Conservation (phyloP, 2,329 filamentous ascomycete genomes). For the Lasiodiplodia citricola region DNA sequence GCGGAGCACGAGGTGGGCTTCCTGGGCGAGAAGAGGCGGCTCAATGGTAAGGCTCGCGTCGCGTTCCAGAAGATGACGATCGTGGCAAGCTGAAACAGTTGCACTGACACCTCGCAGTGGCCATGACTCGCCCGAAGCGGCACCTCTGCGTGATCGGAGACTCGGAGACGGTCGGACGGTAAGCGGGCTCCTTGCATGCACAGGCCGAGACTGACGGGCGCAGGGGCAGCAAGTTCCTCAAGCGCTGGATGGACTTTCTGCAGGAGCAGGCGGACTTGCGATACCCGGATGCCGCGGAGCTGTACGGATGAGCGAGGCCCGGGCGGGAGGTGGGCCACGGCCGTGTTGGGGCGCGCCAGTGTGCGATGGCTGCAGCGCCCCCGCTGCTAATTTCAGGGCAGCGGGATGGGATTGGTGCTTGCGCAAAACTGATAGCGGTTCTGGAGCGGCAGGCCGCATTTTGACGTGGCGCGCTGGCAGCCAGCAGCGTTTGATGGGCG, state of each 20-base stretch:
- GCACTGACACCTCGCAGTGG: constrained; percentile 63
- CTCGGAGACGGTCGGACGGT: constrained; percentile 89
- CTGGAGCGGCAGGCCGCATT: constrained; percentile 18
- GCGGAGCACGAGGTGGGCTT: constrained; percentile 87
- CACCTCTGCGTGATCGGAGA: constrained; percentile 92
- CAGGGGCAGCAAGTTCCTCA: constrained; percentile 85
- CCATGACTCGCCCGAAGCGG: constrained; percentile 93
- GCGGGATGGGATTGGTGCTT: constrained; percentile 8
- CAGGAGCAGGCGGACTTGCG: constrained; percentile 89
- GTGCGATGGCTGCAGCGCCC: constrained; percentile 15
- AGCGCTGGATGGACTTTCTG: constrained; percentile 87
- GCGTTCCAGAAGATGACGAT: constrained; percentile 24
- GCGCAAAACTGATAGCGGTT: constrained; percentile 9
- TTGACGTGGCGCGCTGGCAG: constrained; percentile 16
- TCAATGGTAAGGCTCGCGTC: constrained; percentile 74
- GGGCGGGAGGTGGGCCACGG: not conserved
- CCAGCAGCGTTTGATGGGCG: not conserved
- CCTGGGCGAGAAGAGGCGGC: constrained; percentile 83
- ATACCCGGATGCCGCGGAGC: constrained; percentile 73
- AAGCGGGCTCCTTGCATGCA: constrained; percentile 46
- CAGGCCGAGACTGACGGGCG: constrained; percentile 7
- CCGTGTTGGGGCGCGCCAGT: constrained; percentile 1
- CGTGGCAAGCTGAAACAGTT: constrained; percentile 14
- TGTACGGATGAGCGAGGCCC: constrained; percentile 37
- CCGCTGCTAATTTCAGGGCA: constrained; percentile 23